These are phyloP conservation scores for Globisporangium yorkense DNA, from an alignment of 352 stramenopile species.

Conservation along the genomic window DNA sequence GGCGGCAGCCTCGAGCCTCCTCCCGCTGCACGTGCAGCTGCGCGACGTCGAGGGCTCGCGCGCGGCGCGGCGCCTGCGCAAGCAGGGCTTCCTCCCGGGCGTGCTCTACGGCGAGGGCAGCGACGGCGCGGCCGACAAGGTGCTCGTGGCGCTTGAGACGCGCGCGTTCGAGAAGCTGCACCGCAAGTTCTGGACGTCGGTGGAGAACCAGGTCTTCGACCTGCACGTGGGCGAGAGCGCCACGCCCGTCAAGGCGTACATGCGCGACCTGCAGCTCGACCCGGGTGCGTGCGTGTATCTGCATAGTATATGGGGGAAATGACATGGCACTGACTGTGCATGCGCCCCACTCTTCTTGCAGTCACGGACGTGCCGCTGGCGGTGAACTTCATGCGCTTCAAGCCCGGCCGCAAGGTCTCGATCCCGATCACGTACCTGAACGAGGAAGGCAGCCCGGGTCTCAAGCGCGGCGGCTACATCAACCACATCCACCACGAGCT, in stretches of 20 bases:
- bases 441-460: slow-evolving; percentile 89
- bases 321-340: background rate
- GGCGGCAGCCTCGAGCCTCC: slow-evolving; percentile 4
- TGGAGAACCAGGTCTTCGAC: slow-evolving; percentile 87
- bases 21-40: slow-evolving; percentile 47
- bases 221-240: slow-evolving; percentile 58
- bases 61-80: slow-evolving; percentile 73
- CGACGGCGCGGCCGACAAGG: slow-evolving; percentile 56
- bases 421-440: slow-evolving; percentile 93
- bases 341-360: slow-evolving; percentile 3
- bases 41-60: slow-evolving; percentile 67
- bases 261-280: slow-evolving; percentile 85
- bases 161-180: slow-evolving; percentile 76
- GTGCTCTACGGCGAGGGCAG: slow-evolving; percentile 81
- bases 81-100: slow-evolving; percentile 71
- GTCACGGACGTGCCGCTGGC: slow-evolving; percentile 73
- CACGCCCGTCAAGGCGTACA: slow-evolving; percentile 69
- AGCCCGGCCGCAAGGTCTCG: slow-evolving; percentile 83
- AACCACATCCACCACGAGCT: slow-evolving; percentile 87
- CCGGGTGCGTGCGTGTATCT: slow-evolving; percentile 27
- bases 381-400: slow-evolving; percentile 93
- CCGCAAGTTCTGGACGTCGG: slow-evolving; percentile 81
- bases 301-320: background rate
- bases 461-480: slow-evolving; percentile 94
- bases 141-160: slow-evolving; percentile 71